These are phyloP conservation scores for Pestalotiopsis sp. DNA, from an alignment of 2,329 filamentous ascomycete species.

Conservation along the genomic window DNA sequence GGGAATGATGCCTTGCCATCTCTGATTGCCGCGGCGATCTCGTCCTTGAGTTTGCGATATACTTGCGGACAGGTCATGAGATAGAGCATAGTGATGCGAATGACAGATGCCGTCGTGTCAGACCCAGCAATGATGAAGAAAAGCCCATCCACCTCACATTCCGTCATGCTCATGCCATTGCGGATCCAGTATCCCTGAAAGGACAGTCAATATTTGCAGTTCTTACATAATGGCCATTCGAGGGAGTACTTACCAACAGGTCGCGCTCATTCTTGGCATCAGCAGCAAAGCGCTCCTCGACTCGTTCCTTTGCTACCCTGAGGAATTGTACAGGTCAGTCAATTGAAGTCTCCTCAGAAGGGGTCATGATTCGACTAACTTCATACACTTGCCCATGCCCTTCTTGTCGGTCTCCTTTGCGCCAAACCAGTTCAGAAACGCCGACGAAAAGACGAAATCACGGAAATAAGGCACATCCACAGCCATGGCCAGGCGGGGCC, in stretches of 20 bases:
- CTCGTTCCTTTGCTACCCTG: constrained; percentile 20
- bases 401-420: constrained; percentile 25
- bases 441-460: constrained; percentile 21
- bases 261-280: constrained; percentile 17
- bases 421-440: constrained; percentile 24
- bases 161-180: constrained; percentile 25
- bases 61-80: constrained; percentile 47
- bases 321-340: not conserved
- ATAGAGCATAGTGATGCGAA: constrained; percentile 50
- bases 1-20: constrained; percentile 32
- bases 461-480: constrained; percentile 27
- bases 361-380: constrained; percentile 9
- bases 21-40: constrained; percentile 38
- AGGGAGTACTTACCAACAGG: constrained; percentile 23
- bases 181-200: constrained; percentile 30
- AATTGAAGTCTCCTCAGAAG: not conserved
- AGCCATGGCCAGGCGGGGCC: constrained; percentile 19
- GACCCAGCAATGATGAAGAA: constrained; percentile 35
- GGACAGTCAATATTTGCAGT: not conserved
- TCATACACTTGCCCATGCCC: constrained; percentile 25
- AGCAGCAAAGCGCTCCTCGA: constrained; percentile 18
- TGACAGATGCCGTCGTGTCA: constrained; percentile 51
- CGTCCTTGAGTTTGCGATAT: constrained; percentile 42
- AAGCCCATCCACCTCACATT: constrained; percentile 29
- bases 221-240: too few species aligned